phyloP scores from a whole-genome alignment of 208 protist genomes.

The Acanthamoeba divionensis region DNA sequence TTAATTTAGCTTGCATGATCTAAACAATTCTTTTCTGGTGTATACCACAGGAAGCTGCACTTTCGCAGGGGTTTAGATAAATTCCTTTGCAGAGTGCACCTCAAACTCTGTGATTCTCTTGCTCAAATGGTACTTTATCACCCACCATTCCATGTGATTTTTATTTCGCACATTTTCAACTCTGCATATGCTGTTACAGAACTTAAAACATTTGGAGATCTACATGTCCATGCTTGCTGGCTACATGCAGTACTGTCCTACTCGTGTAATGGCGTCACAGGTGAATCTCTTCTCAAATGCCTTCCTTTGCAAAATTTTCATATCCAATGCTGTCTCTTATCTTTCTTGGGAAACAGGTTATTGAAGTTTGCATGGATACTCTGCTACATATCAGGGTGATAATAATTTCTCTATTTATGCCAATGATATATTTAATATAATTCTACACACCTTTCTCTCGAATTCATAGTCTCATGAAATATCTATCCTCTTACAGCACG shows the following conservation, averaged over 20 bases:
- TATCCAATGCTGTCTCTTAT: too few relatives aligned
- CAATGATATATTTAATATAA: too few relatives aligned
- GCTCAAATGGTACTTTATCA: neutral
- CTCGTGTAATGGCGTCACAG: conserved; percentile 46
- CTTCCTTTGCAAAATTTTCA: too few relatives aligned
- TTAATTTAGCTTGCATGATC: neutral
- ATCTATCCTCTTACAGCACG: too few relatives aligned
- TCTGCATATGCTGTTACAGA: neutral
- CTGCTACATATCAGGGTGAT: conserved; percentile 18
- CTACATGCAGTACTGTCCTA: conserved; percentile 34
- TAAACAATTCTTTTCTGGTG: neutral
- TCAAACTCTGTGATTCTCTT: neutral
- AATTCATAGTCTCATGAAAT: too few relatives aligned
- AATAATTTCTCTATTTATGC: neutral
- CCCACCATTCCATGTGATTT: neutral
- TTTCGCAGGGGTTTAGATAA: conserved; percentile 33
- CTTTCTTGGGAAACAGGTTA: neutral
- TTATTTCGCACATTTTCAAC: too few relatives aligned
- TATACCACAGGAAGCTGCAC: neutral
- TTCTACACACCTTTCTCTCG: too few relatives aligned
- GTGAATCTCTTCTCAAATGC: neutral
- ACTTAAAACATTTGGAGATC: neutral
- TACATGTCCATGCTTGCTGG: conserved; percentile 21
- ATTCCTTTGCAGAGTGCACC: conserved; percentile 37
- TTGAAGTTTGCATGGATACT: conserved; percentile 43